Evolutionary conservation across 352 stramenopile genomes (phyloP).

Genomic region (Globisporangium iwayamae): DNA sequence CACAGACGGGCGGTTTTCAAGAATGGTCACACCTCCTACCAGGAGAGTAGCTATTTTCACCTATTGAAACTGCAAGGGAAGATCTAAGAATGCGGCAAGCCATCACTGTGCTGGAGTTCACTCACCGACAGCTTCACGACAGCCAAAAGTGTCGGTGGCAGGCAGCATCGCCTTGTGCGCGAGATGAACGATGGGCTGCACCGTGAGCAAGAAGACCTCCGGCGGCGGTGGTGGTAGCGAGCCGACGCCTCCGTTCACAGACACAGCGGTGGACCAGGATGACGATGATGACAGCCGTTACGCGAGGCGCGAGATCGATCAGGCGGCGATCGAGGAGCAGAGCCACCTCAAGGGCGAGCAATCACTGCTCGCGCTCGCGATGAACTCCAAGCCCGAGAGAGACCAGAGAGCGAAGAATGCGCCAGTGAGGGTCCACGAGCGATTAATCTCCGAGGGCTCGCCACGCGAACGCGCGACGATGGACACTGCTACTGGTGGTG

Average conservation of each 20-base stretch:
- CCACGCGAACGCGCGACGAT: neutral
- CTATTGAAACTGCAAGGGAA: too few species aligned
- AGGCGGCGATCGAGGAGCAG: conserved; percentile 13
- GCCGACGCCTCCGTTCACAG: neutral
- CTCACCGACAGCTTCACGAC: neutral
- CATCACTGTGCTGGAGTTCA: neutral
- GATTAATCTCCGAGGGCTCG: neutral
- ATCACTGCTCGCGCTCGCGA: conserved; percentile 15
- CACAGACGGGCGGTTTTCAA: too few species aligned
- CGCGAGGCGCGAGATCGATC: neutral
- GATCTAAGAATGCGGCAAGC: too few species aligned
- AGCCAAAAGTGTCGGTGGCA: neutral
- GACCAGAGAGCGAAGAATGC: neutral
- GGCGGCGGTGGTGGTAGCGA: too few species aligned
- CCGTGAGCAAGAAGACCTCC: conserved; percentile 8
- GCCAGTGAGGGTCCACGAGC: neutral
- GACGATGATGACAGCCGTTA: neutral
- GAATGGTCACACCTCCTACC: too few species aligned
- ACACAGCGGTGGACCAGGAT: neutral
- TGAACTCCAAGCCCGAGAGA: neutral
- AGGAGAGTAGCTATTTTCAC: too few species aligned
- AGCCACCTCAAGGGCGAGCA: conserved; percentile 16
- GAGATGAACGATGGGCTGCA: conserved; percentile 13
- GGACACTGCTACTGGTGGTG: neutral
- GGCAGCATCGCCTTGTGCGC: neutral